Evolutionary conservation across 1,139 yeast genomes (phyloP), one percentile per base, ranked within the genome.

Genomic region (Blastobotrys malaysiensis): DNA sequence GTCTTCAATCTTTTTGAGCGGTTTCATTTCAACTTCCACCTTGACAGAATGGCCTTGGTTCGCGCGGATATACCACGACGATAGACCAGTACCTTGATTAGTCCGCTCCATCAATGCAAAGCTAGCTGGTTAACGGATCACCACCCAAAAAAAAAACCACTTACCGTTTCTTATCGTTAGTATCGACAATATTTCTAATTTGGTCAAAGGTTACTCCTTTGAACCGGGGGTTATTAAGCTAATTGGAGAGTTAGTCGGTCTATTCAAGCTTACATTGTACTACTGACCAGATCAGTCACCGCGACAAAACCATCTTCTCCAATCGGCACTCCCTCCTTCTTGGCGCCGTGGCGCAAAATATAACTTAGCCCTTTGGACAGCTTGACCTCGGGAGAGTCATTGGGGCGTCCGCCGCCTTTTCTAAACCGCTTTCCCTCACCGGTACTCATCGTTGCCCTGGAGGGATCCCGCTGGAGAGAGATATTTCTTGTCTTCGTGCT

Each of bases 11-110:
- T 55, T 36, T 1, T 53, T 52, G 6, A 66, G 55, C 9, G 75
- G 65, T 14, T 56, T 63, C 19, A 54, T 59, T 39, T 58, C 57
- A 55, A 81, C 67, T 14, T 77, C 77, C 0, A 86, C 77, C 24
- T 69, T 62, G 13, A 93, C 72, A 0, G 96, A 83, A 68, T 93
- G 99, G 7, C 99, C 99, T 69, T 93, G 99, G 54, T 84, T 85
- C 1, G 99, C 99, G 65, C 97, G 82, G 13, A 93, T 86, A 43
- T 62, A 69, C 66, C 74, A 64, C 2, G n/a, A n/a, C n/a, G n/a
- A n/a, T n/a, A n/a, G n/a, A n/a, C n/a, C 50, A 43, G 51, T 56
- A 7, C 52, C 54, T 21, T 52, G 49, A 44, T 53, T 47, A 11
- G 52, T 27, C 3, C 14, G 4, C 39, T 31, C 39, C 14, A 7